phyloP scores from a whole-genome alignment of 805 yeast genomes.

The Nakazawaea holstii region DNA sequence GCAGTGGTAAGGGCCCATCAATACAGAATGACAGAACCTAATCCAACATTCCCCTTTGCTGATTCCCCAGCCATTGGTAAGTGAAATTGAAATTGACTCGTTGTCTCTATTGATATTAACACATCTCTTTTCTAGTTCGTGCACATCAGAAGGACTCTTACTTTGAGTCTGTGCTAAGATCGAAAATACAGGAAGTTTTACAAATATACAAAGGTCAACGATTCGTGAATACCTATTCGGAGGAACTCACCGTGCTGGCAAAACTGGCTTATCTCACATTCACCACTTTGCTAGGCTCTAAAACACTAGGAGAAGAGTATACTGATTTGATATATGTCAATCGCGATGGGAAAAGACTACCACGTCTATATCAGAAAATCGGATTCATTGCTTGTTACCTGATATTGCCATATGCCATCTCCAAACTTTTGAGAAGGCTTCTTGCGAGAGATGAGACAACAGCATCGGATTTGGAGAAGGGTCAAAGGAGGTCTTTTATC shows the following conservation, averaged over 20 bases:
- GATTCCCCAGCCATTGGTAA: slow-evolving; percentile 81
- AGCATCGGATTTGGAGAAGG: slow-evolving; percentile 16
- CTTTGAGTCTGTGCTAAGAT: slow-evolving; percentile 49
- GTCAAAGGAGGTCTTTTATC: background rate
- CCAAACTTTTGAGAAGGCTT: slow-evolving; percentile 19
- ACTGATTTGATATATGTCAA: slow-evolving; percentile 71
- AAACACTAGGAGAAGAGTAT: slow-evolving; percentile 93
- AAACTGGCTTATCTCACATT: slow-evolving; percentile 61
- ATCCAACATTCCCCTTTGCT: slow-evolving; percentile 56
- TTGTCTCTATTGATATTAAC: background rate
- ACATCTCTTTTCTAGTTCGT: slow-evolving; percentile 42
- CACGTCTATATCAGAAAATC: slow-evolving; percentile 37
- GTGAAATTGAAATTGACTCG: slow-evolving; percentile 20
- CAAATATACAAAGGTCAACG: slow-evolving; percentile 56
- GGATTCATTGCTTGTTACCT: slow-evolving; percentile 59
- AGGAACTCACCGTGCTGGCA: slow-evolving; percentile 53
- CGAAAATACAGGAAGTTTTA: slow-evolving; percentile 51
- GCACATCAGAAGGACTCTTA: slow-evolving; percentile 88
- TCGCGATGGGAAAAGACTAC: slow-evolving; percentile 44
- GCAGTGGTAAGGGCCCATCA: too few species aligned
- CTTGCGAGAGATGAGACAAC: slow-evolving; percentile 11
- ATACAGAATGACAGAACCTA: background rate
- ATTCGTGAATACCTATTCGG: slow-evolving; percentile 56
- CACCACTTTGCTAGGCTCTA: slow-evolving; percentile 70
- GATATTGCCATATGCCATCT: slow-evolving; percentile 50